phyloP scores from a whole-genome alignment of 208 protist species.

The Trypanosoma caninum region DNA sequence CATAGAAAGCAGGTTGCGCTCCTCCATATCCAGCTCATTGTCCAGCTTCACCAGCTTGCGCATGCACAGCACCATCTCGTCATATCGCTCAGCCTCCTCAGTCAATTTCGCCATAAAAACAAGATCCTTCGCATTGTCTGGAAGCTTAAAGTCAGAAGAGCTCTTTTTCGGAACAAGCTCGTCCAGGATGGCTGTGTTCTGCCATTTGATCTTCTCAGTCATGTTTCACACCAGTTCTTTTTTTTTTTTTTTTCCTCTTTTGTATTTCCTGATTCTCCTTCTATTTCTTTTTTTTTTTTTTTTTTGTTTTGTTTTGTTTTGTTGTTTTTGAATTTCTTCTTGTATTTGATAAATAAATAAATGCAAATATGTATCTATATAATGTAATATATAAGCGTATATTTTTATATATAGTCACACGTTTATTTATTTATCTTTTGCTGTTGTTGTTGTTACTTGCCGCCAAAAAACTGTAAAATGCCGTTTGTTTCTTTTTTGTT shows the following conservation, averaged over 20 bases:
- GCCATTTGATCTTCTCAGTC: constrained; percentile 81
- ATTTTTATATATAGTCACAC: neutral
- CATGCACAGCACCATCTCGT: constrained; percentile 99
- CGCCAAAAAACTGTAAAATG: too few relatives aligned
- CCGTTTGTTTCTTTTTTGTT: neutral
- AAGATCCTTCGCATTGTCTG: constrained; percentile 78
- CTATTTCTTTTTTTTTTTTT: neutral
- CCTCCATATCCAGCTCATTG: constrained; percentile 97
- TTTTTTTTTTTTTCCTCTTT: neutral
- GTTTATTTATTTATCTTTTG: neutral
- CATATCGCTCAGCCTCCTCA: constrained; percentile 98
- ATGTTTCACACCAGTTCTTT: constrained; percentile 20
- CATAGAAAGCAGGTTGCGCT: constrained; percentile 99
- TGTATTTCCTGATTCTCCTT: neutral
- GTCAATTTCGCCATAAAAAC: constrained; percentile 97
- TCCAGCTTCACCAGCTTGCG: constrained; percentile 95
- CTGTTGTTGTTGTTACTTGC: too few relatives aligned
- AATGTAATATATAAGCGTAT: too few relatives aligned
- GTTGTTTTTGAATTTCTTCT: too few relatives aligned
- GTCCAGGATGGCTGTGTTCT: constrained; percentile 62
- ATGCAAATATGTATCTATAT: too few relatives aligned
- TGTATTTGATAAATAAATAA: too few relatives aligned
- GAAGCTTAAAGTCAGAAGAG: constrained; percentile 63
- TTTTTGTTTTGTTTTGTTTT: neutral
- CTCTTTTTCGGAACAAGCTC: constrained; percentile 79